phyloP scores from a whole-genome alignment of 2,329 filamentous ascomycete genomes.

The Colletotrichum sp. region DNA sequence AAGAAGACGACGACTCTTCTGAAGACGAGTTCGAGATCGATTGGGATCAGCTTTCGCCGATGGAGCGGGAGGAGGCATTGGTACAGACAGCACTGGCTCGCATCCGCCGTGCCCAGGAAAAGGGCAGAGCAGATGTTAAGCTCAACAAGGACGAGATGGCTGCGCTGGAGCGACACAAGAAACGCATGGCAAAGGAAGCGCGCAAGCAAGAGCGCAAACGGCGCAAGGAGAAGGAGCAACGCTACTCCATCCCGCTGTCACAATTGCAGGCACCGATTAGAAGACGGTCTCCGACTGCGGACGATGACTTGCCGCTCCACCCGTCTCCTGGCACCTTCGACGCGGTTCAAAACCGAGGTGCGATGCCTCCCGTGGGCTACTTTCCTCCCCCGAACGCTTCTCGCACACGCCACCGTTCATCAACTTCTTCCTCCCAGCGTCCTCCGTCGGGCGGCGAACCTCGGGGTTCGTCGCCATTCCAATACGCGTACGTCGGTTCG shows the following conservation, averaged over 20 bases:
- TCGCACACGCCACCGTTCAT: slow-evolving; percentile 46
- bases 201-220: slow-evolving; percentile 40
- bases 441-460: slow-evolving; percentile 36
- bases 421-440: slow-evolving; percentile 44
- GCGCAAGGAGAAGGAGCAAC: slow-evolving; percentile 47
- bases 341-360: slow-evolving; percentile 37
- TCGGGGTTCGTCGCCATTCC: slow-evolving; percentile 45
- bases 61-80: slow-evolving; percentile 75
- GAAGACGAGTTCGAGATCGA: slow-evolving; percentile 46
- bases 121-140: slow-evolving; percentile 79
- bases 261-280: slow-evolving; percentile 51
- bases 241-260: slow-evolving; percentile 58
- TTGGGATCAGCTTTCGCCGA: slow-evolving; percentile 59
- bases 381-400: slow-evolving; percentile 52
- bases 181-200: slow-evolving; percentile 59
- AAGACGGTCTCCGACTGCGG: slow-evolving; percentile 36
- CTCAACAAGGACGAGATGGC: slow-evolving; percentile 81
- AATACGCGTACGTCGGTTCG: slow-evolving; percentile 46
- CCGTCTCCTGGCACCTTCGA: slow-evolving; percentile 41
- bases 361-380: slow-evolving; percentile 54
- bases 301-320: slow-evolving; percentile 42
- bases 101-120: slow-evolving; percentile 78
- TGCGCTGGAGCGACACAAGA: slow-evolving; percentile 73
- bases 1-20: slow-evolving; percentile 35
- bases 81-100: slow-evolving; percentile 80